Evolutionary conservation across 495 filamentous ascomycete species (phyloP).

Genomic region (Xylaria grammica): DNA sequence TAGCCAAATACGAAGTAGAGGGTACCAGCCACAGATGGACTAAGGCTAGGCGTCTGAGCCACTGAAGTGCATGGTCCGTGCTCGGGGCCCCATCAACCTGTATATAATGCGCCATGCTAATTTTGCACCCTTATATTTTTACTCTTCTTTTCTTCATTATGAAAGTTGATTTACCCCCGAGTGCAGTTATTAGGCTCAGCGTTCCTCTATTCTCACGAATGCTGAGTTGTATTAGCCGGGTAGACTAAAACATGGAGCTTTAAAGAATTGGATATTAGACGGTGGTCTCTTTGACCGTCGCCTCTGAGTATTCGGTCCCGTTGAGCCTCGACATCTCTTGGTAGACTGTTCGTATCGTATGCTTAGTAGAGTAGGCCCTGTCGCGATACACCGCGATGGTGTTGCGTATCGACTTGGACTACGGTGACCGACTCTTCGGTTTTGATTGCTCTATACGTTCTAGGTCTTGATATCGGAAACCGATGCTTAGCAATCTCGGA

Average conservation of each 20-base stretch:
- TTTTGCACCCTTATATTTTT: slow-evolving; percentile 14
- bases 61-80: slow-evolving; percentile 26
- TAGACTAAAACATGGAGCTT: slow-evolving; percentile 51
- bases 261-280: slow-evolving; percentile 57
- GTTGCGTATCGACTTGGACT: neutral
- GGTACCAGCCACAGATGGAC: neutral
- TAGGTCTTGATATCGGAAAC: too few species aligned
- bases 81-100: slow-evolving; percentile 3
- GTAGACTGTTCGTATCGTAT: neutral
- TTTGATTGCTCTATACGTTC: too few species aligned
- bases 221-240: slow-evolving; percentile 57
- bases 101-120: slow-evolving; percentile 21
- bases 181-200: slow-evolving; percentile 51
- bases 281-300: slow-evolving; percentile 28
- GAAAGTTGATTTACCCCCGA: slow-evolving; percentile 54
- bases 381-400: too few species aligned
- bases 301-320: slow-evolving; percentile 54
- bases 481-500: too few species aligned
- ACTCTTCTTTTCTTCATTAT: slow-evolving; percentile 40
- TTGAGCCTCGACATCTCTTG: slow-evolving; percentile 54
- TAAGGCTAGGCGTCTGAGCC: neutral
- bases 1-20: neutral
- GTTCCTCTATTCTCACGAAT: slow-evolving; percentile 36
- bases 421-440: too few species aligned
- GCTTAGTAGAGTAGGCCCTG: too few species aligned